Evolutionary conservation across 228 moss, liverwort and hornwort genomes (phyloP).

Genomic region (Sphagnum fallax): DNA sequence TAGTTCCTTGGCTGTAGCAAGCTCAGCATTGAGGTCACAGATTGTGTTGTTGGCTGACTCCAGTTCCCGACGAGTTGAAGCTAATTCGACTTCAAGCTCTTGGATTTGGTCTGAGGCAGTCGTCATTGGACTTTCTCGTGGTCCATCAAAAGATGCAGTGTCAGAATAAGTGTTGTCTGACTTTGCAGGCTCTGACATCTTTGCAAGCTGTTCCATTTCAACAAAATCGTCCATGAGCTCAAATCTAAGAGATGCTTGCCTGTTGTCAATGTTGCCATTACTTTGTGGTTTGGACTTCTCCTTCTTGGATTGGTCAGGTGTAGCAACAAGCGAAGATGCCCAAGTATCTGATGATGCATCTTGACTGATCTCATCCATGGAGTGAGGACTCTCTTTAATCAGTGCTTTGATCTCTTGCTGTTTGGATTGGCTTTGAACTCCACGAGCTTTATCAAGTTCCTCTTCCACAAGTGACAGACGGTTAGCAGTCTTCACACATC

Average conservation of each 20-base stretch:
- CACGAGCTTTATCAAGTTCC: constrained; percentile 35
- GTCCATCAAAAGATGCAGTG: not conserved
- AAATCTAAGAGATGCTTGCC: constrained; percentile 20
- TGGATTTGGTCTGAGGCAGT: constrained; percentile 5
- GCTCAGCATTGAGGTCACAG: constrained; percentile 43
- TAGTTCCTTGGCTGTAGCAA: constrained; percentile 44
- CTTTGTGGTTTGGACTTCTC: not conserved
- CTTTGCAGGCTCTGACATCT: constrained; percentile 19
- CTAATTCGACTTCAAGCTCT: constrained; percentile 32
- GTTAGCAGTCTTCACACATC: constrained; percentile 71
- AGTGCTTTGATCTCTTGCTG: not conserved
- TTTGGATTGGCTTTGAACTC: not conserved
- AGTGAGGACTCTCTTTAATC: too few species aligned
- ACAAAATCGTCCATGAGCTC: constrained; percentile 40
- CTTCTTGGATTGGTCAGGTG: constrained; percentile 16
- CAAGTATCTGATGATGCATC: constrained; percentile 28
- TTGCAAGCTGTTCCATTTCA: constrained; percentile 26
- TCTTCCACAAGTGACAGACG: constrained; percentile 75
- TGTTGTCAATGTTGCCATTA: not conserved
- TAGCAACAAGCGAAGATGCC: constrained; percentile 24
- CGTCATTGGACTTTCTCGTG: not conserved
- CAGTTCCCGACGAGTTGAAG: constrained; percentile 22
- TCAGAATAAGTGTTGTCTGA: constrained; percentile 14
- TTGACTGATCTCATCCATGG: not conserved
- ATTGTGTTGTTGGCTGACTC: constrained; percentile 42